Conservation (phyloP, 768 basidiomycete species). For the Suillus paluster region DNA sequence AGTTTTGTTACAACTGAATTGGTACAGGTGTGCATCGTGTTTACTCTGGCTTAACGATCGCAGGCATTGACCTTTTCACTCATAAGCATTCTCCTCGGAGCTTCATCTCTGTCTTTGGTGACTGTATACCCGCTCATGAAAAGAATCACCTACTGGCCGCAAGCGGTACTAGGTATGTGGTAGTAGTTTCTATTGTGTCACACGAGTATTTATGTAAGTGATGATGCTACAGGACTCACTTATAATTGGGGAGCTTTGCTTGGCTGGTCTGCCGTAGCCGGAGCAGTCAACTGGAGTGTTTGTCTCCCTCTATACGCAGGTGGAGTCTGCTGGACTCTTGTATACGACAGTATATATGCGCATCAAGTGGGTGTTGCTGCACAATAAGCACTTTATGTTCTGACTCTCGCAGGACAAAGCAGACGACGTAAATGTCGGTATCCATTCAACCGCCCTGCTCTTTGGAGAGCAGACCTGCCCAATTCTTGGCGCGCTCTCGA, state of each 20-base stretch:
- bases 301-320: slow-evolving; percentile 90
- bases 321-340: slow-evolving; percentile 90
- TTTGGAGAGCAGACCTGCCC: slow-evolving; percentile 80
- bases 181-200: not conserved
- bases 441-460: slow-evolving; percentile 92
- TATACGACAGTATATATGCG: slow-evolving; percentile 97
- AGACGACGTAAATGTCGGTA: slow-evolving; percentile 87
- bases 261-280: slow-evolving; percentile 94
- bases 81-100: slow-evolving; percentile 85
- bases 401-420: slow-evolving; percentile 71
- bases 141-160: slow-evolving; percentile 95
- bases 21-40: slow-evolving; percentile 74
- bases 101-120: slow-evolving; percentile 88
- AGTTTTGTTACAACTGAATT: slow-evolving; percentile 89
- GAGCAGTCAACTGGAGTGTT: slow-evolving; percentile 77
- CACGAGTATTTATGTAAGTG: not conserved
- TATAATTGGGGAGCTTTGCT: slow-evolving; percentile 98
- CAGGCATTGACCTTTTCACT: slow-evolving; percentile 3
- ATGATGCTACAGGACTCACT: slow-evolving; percentile 65
- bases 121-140: slow-evolving; percentile 97
- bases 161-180: slow-evolving; percentile 84
- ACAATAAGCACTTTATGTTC: not conserved
- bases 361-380: slow-evolving; percentile 69
- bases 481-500: slow-evolving; percentile 75
- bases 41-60: not conserved